Percentiles rank a stretch among this genome's conserved stretches.
phyloP scores from a whole-genome alignment of 1,139 yeast genomes.

The Lodderomyces beijingensis region DNA sequence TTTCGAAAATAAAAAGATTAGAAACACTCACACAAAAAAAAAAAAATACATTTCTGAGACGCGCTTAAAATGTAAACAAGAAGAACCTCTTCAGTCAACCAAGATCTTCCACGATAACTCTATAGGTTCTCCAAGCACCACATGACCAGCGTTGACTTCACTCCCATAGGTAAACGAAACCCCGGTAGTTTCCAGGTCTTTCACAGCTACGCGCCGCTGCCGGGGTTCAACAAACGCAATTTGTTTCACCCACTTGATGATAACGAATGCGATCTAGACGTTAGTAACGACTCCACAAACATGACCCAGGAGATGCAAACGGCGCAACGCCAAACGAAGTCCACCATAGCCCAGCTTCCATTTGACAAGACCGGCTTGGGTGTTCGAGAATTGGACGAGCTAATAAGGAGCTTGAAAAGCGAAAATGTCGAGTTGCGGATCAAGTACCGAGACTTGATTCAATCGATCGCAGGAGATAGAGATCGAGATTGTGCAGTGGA shows the following conservation, averaged over 20 bases:
- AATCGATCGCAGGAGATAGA: constrained; percentile 10
- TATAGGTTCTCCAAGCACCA: too few relatives aligned
- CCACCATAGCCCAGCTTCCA: too few relatives aligned
- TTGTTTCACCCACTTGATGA: constrained; percentile 12
- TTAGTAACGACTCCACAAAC: constrained; percentile 8
- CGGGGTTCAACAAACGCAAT: constrained; percentile 6
- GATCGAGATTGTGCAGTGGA: constrained; percentile 5
- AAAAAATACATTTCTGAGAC: too few relatives aligned
- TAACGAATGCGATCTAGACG: constrained; percentile 3
- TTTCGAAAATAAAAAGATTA: too few relatives aligned
- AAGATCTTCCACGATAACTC: too few relatives aligned
- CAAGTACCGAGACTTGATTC: constrained; percentile 11
- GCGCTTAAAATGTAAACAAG: too few relatives aligned
- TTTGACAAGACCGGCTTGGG: constrained; percentile 10
- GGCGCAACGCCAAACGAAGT: background rate
- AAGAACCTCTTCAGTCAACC: too few relatives aligned
- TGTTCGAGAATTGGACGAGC: constrained; percentile 11
- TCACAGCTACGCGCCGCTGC: constrained; percentile 8
- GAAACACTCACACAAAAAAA: too few relatives aligned
- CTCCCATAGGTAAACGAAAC: constrained; percentile 12
- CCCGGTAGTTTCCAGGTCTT: constrained; percentile 11
- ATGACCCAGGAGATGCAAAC: background rate
- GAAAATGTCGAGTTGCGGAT: constrained; percentile 12
- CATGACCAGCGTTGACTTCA: constrained; percentile 9
- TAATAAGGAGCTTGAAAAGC: constrained; percentile 8